Conservation (phyloP, 805 yeast species). For the Candida michaelii region DNA sequence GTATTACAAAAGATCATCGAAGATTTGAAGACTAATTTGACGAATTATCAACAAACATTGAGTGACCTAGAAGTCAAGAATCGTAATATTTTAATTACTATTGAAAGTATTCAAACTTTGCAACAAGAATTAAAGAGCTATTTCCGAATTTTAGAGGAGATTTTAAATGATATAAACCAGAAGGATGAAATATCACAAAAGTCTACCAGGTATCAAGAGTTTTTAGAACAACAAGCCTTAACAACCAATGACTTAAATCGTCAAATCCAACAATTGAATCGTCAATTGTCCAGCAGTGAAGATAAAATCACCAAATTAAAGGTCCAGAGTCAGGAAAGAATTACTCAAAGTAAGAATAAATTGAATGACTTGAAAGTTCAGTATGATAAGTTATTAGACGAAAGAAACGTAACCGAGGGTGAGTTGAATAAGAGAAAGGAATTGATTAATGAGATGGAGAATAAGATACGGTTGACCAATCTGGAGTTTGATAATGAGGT, state of each 20-base stretch:
- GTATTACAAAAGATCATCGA: constrained; percentile 51
- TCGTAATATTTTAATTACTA: constrained; percentile 51
- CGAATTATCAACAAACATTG: constrained; percentile 28
- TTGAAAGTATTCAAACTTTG: constrained; percentile 54
- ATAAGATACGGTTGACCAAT: constrained; percentile 36
- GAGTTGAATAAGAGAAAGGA: constrained; percentile 49
- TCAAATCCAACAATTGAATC: constrained; percentile 45
- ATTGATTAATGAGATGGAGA: constrained; percentile 45
- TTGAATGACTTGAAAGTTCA: constrained; percentile 45
- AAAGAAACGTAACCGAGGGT: constrained; percentile 47
- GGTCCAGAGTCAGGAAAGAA: constrained; percentile 46
- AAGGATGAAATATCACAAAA: constrained; percentile 42
- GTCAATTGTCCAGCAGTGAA: constrained; percentile 49
- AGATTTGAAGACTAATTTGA: constrained; percentile 49
- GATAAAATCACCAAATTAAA: constrained; percentile 48
- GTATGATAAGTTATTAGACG: constrained; percentile 49
- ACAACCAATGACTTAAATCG: constrained; percentile 42
- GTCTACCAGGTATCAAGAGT: constrained; percentile 39
- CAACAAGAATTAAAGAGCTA: constrained; percentile 43
- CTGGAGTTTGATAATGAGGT: constrained; percentile 52
- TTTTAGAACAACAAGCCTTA: constrained; percentile 36
- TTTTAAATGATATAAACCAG: constrained; percentile 41
- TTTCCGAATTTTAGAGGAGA: constrained; percentile 52
- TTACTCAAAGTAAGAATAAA: constrained; percentile 39
- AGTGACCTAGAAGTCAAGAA: constrained; percentile 41